Conservation (phyloP, 1,139 yeast species). For the Hansenula sp. region DNA sequence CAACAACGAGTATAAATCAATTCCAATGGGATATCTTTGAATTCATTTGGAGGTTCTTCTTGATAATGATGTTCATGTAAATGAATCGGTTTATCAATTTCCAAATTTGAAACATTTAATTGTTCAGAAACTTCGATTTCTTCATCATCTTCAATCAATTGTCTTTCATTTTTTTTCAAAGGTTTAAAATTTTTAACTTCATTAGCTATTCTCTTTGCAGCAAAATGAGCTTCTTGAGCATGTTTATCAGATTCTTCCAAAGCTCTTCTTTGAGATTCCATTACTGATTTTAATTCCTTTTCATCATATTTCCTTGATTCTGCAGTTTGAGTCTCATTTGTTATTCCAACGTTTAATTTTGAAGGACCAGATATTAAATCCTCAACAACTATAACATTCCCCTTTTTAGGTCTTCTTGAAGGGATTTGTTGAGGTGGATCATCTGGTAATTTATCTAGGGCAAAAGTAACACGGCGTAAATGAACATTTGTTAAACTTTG, state of each 20-base stretch:
- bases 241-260: slow-evolving; percentile 63
- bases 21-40: slow-evolving; percentile 50
- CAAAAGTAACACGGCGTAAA: slow-evolving; percentile 72
- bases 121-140: slow-evolving; percentile 22
- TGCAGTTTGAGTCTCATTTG: slow-evolving; percentile 25
- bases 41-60: slow-evolving; percentile 20
- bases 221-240: slow-evolving; percentile 69
- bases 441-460: slow-evolving; percentile 58
- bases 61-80: slow-evolving; percentile 61
- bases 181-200: slow-evolving; percentile 49
- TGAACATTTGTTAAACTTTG: slow-evolving; percentile 34
- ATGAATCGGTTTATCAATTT: slow-evolving; percentile 64
- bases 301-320: slow-evolving; percentile 37
- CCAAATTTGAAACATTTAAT: slow-evolving; percentile 25
- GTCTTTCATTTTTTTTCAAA: slow-evolving; percentile 9
- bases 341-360: slow-evolving; percentile 61
- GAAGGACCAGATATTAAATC: slow-evolving; percentile 63
- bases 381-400: slow-evolving; percentile 75
- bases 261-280: slow-evolving; percentile 53
- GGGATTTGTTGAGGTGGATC: slow-evolving; percentile 98
- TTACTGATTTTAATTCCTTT: slow-evolving; percentile 48
- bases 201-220: slow-evolving; percentile 63
- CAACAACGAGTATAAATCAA: slow-evolving; percentile 87
- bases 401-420: slow-evolving; percentile 75
- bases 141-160: slow-evolving; percentile 20